These are phyloP conservation scores for Eucalyptus rudis DNA, from an alignment of 345 rosid genomes.

Conservation along the genomic window DNA sequence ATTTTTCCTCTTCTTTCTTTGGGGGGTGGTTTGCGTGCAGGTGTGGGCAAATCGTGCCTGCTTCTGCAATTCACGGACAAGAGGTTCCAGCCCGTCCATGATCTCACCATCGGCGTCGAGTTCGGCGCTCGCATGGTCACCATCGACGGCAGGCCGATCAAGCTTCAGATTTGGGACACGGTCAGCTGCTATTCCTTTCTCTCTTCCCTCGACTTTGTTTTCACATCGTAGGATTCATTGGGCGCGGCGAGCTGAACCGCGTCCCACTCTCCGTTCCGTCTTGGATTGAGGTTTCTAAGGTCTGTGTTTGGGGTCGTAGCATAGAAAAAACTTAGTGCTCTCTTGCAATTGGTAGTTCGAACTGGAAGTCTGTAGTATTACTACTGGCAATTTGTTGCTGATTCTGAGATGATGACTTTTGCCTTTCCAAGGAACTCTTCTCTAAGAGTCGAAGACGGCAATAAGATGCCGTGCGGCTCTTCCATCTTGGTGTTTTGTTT, in stretches of 20 bases:
- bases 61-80: constrained; percentile 66
- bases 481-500: neutral
- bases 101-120: constrained; percentile 64
- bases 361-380: neutral
- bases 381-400: neutral
- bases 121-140: constrained; percentile 76
- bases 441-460: neutral
- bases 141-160: constrained; percentile 42
- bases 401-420: neutral
- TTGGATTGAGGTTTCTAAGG: neutral
- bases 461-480: neutral
- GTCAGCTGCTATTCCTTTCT: neutral
- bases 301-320: neutral
- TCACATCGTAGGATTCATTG: neutral
- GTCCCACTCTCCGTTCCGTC: neutral
- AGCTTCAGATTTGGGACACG: constrained; percentile 77
- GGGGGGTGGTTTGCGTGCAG: constrained; percentile 7
- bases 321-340: neutral
- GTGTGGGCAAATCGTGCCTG: constrained; percentile 66
- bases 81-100: constrained; percentile 73
- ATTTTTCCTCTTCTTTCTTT: neutral
- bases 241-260: neutral
- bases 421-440: neutral
- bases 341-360: neutral
- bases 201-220: neutral